Conservation (phyloP, 2,329 filamentous ascomycete genomes). For the Talaromyces sp. region DNA sequence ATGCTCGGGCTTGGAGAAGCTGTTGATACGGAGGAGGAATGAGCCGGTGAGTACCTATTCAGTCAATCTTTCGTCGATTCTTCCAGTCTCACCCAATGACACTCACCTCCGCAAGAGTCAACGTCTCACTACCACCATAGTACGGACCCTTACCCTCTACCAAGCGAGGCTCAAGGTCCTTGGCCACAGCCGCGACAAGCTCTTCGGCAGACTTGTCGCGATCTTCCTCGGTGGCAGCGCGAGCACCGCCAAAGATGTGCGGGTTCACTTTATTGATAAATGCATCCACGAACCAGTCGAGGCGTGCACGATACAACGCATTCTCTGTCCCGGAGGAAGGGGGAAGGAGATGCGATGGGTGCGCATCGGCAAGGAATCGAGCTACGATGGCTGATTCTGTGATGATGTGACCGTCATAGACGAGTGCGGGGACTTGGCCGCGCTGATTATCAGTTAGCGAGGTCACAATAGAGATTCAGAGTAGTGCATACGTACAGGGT, state of each 20-base stretch:
- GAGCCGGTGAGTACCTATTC: conserved; percentile 58
- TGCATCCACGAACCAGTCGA: conserved; percentile 70
- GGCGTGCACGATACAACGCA: conserved; percentile 62
- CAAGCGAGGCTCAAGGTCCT: conserved; percentile 72
- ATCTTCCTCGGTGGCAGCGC: conserved; percentile 50
- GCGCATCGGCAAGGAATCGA: conserved; percentile 66
- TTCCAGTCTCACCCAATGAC: background rate
- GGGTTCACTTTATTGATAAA: conserved; percentile 61
- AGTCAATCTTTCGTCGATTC: background rate
- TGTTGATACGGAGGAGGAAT: conserved; percentile 62
- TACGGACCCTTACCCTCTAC: conserved; percentile 51
- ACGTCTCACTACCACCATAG: conserved; percentile 60
- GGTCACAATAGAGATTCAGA: background rate
- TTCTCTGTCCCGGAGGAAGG: conserved; percentile 54
- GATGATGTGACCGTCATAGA: conserved; percentile 67
- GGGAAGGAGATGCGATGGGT: conserved; percentile 62
- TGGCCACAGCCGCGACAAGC: conserved; percentile 56
- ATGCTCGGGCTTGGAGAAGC: conserved; percentile 54
- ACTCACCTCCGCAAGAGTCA: conserved; percentile 72
- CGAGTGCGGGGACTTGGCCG: conserved; percentile 70
- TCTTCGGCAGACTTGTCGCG: conserved; percentile 49
- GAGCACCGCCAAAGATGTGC: conserved; percentile 47
- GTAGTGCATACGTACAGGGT: conserved; percentile 51
- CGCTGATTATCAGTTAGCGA: conserved; percentile 40
- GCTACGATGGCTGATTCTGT: conserved; percentile 71